phyloP scores from a whole-genome alignment of 2,329 filamentous ascomycete species.

The Pseudogymnoascus sp. region DNA sequence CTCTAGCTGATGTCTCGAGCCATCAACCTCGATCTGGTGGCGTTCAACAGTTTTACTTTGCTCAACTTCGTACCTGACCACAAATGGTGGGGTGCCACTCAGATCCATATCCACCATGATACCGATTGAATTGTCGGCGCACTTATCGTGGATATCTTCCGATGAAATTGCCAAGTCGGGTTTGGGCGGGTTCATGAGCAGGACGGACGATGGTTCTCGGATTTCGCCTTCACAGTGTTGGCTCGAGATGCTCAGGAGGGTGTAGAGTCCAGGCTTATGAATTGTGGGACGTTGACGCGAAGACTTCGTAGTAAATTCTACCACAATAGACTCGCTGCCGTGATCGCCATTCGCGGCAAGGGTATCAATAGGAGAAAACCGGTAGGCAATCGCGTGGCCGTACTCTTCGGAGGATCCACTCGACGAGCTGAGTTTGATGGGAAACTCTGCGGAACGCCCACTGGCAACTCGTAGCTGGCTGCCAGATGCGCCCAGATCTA shows the following conservation, averaged over 20 bases:
- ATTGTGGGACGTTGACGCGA: slow-evolving; percentile 59
- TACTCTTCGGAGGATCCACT: slow-evolving; percentile 52
- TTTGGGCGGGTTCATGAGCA: slow-evolving; percentile 84
- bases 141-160: slow-evolving; percentile 88
- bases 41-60: slow-evolving; percentile 35
- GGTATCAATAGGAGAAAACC: slow-evolving; percentile 68
- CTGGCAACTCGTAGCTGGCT: slow-evolving; percentile 77
- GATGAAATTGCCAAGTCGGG: slow-evolving; percentile 66
- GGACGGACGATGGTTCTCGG: slow-evolving; percentile 86
- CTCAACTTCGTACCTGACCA: slow-evolving; percentile 64
- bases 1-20: slow-evolving; percentile 75
- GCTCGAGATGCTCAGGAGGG: slow-evolving; percentile 69
- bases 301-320: slow-evolving; percentile 54
- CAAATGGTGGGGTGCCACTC: slow-evolving; percentile 85
- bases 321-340: slow-evolving; percentile 48
- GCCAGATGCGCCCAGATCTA: slow-evolving; percentile 70
- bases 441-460: slow-evolving; percentile 59
- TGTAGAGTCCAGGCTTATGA: slow-evolving; percentile 76
- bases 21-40: slow-evolving; percentile 55
- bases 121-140: slow-evolving; percentile 87
- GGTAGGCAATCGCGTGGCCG: slow-evolving; percentile 68
- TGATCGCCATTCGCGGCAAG: slow-evolving; percentile 65
- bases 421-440: slow-evolving; percentile 60
- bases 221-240: slow-evolving; percentile 81
- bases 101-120: slow-evolving; percentile 83